Evolutionary conservation across 1,284 basidiomycete species (phyloP), one percentile per base, ranked within the genome.

Genomic region (Stygiomarasmius scandens): DNA sequence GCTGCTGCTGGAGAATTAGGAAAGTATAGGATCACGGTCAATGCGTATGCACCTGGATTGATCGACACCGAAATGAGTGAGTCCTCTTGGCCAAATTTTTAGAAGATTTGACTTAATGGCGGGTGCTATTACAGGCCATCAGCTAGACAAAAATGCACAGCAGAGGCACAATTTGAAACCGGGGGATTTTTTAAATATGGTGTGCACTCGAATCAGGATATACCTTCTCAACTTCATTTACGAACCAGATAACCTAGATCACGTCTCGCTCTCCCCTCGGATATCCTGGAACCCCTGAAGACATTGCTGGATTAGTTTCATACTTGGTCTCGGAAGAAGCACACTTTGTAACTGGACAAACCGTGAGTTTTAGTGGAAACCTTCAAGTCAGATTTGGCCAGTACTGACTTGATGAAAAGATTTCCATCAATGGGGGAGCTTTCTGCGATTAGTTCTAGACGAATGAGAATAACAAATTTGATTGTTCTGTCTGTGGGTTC

Each of bases 41-140:
- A 60, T 46, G 56, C 56, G 1, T 60, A 60, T 45, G 58, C 61
- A 0, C 61, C 61, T 3, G 56, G 54, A 3, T 41, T 41, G 38
- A 41, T 41, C 16, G 38, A 41, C 16, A 41, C 38, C 16, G 14
- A 41, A 16, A 41, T 41, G 38, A 41, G 38, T 49, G 32, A 25
- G 51, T 41, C 10, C 3, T 38, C 12, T 14, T 34, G 5, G 20
- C 32, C 14, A 16, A 19, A 5, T 19, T 19, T 41, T 41, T n/a
- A 11, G 38, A 12, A 41, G 6, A 16, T 4, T 19, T 4, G 11
- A 41, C 16, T 9, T 6, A 41, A 20, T 41, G 6, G 16, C 38
- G 16, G 16, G 4, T 4, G 4, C 6, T 52, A 16, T n/a, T 16
- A 41, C 45, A 45, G 19, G 27, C 8, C 44, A 46, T 11, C 2